Conservation (phyloP, 805 yeast genomes). For the Wickerhamiella hasegawae region DNA sequence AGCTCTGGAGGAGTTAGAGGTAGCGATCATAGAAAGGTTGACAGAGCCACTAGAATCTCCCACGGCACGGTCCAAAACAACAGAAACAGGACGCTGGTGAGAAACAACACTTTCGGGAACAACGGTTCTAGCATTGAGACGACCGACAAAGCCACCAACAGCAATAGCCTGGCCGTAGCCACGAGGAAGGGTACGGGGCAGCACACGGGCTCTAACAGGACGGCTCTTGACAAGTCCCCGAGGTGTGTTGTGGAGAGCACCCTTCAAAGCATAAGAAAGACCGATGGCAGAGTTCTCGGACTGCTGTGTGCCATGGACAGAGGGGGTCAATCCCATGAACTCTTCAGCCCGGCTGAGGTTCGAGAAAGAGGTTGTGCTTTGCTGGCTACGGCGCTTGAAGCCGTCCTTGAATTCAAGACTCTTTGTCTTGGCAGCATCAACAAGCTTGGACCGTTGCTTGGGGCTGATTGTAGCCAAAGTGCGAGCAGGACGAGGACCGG, state of each 20-base stretch:
- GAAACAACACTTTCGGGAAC: background rate
- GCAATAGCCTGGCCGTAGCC: constrained; percentile 7
- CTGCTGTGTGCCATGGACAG: background rate
- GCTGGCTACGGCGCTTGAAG: background rate
- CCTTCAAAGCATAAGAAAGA: constrained; percentile 19
- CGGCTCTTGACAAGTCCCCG: constrained; percentile 14
- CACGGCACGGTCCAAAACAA: background rate
- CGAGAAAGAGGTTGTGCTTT: too few relatives aligned
- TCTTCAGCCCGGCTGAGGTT: constrained; percentile 2
- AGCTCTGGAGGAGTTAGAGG: background rate
- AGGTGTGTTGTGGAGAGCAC: constrained; percentile 19
- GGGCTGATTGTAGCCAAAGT: constrained; percentile 4
- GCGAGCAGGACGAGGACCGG: constrained; percentile 6
- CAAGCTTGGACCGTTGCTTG: constrained; percentile 10
- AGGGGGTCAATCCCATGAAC: constrained; percentile 4
- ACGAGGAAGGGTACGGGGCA: too few relatives aligned
- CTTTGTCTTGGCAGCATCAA: constrained; percentile 7
- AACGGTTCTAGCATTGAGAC: constrained; percentile 2
- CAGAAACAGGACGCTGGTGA: background rate
- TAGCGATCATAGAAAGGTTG: background rate
- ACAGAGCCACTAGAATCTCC: background rate
- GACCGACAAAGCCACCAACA: constrained; percentile 19
- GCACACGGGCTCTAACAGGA: constrained; percentile 16
- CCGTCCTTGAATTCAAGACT: constrained; percentile 7
- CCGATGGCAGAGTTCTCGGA: constrained; percentile 12